A percentile compares a stretch with the other conserved stretches of the same genome.
phyloP scores from a whole-genome alignment of 768 basidiomycete genomes.

The Rhizopogon rudus region DNA sequence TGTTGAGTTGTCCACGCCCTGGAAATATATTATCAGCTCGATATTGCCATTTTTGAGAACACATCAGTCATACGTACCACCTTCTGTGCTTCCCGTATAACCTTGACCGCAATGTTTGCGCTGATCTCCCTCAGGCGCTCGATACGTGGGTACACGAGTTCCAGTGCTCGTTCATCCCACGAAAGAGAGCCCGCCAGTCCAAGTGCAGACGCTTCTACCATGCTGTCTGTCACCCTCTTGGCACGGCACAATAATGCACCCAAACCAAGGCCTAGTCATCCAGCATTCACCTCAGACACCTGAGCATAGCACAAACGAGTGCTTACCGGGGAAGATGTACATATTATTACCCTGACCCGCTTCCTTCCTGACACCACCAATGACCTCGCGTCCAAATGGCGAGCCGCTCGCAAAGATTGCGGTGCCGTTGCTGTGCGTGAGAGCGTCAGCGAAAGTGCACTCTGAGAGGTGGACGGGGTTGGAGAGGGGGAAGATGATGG shows the following conservation, averaged over 20 bases:
- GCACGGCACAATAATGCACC: conserved; percentile 71
- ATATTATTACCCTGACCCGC: conserved; percentile 96
- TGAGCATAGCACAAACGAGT: background rate
- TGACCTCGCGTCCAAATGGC: conserved; percentile 68
- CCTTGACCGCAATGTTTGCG: conserved; percentile 62
- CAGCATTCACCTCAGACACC: background rate
- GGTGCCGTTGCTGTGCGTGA: conserved; percentile 63
- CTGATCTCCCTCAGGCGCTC: conserved; percentile 86
- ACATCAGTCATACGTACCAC: conserved; percentile 42
- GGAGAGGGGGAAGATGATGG: conserved; percentile 90
- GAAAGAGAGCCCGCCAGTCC: conserved; percentile 76
- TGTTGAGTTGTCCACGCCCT: conserved; percentile 51
- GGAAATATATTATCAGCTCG: conserved; percentile 4
- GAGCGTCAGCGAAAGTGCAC: conserved; percentile 74
- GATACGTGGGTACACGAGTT: conserved; percentile 79
- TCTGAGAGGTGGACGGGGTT: conserved; percentile 84
- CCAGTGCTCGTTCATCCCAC: conserved; percentile 56
- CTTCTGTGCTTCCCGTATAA: conserved; percentile 78
- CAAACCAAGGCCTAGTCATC: conserved; percentile 61
- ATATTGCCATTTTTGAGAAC: conserved; percentile 11
- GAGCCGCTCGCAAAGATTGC: conserved; percentile 88
- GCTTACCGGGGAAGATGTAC: conserved; percentile 71
- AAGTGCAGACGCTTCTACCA: conserved; percentile 86
- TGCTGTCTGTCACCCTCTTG: conserved; percentile 68
- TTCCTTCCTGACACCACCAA: conserved; percentile 50